These are phyloP conservation scores for Phanerochaete carnosa DNA, from an alignment of 768 basidiomycete species.

Conservation along the genomic window DNA sequence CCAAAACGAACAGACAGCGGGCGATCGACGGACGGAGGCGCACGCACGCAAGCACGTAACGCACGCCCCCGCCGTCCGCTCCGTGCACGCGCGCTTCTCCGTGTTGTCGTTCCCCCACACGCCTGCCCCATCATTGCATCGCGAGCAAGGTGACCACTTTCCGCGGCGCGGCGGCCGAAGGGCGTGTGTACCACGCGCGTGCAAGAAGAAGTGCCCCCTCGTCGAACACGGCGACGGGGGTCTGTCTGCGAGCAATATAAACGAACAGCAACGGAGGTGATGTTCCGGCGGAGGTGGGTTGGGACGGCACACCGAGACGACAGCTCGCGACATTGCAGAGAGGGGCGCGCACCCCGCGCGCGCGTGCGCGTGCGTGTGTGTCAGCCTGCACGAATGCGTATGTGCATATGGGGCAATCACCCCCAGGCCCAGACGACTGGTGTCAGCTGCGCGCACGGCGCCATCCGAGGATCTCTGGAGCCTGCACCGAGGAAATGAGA, in stretches of 20 bases:
- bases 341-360: no score
- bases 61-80: neutral
- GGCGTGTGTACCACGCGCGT: no score
- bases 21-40: neutral
- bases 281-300: no score
- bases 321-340: neutral
- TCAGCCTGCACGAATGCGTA: neutral
- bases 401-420: neutral
- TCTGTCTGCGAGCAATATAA: no score
- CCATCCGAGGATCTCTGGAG: neutral
- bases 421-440: neutral
- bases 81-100: neutral
- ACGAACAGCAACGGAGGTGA: no score
- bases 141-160: neutral
- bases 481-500: neutral
- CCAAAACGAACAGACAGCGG: no score
- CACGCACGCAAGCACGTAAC: neutral
- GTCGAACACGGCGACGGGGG: no score
- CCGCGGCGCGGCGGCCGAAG: neutral
- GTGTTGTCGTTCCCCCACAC: neutral
- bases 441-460: neutral
- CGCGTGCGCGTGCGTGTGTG: neutral
- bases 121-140: no score
- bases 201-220: no score
- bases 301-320: no score